Conservation (phyloP, 352 stramenopile species). For the Pythium grandisporangium region DNA sequence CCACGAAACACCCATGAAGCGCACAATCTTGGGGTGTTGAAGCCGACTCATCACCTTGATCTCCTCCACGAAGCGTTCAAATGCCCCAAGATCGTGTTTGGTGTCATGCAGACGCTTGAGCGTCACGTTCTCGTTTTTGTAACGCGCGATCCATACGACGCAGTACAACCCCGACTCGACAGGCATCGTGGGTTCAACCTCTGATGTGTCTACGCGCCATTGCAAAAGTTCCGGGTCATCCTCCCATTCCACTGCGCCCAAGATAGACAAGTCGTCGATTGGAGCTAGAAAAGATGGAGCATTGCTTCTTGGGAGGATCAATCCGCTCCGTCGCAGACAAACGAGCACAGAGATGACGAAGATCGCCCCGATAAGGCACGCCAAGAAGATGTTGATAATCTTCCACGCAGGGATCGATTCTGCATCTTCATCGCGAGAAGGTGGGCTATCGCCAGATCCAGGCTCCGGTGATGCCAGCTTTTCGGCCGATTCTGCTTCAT, state of each 20-base stretch:
- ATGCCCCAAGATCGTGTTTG: constrained; percentile 4
- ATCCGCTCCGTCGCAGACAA: too few species aligned
- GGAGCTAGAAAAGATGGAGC: too few species aligned
- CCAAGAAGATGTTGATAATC: not conserved
- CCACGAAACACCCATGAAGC: constrained; percentile 76
- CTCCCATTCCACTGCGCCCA: too few species aligned
- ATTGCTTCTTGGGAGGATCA: too few species aligned
- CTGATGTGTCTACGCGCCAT: constrained; percentile 11
- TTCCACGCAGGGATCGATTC: too few species aligned
- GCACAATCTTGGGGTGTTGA: constrained; percentile 68
- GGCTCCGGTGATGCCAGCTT: too few species aligned
- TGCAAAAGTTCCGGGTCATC: constrained; percentile 12
- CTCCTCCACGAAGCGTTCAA: constrained; percentile 45
- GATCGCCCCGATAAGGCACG: not conserved
- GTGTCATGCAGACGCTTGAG: constrained; percentile 16
- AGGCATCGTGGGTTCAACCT: constrained; percentile 15
- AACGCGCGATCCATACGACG: constrained; percentile 10
- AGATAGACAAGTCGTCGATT: too few species aligned
- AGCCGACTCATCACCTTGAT: constrained; percentile 60
- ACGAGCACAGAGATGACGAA: not conserved
- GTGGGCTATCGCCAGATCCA: too few species aligned
- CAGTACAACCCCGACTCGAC: constrained; percentile 10
- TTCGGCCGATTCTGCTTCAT: too few species aligned
- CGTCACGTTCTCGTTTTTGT: constrained; percentile 9
- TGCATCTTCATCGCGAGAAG: too few species aligned